Percentiles rank a stretch among this genome's conserved stretches.
phyloP scores from a whole-genome alignment of 73 alveolate genomes.

The Effrenium voratum region DNA sequence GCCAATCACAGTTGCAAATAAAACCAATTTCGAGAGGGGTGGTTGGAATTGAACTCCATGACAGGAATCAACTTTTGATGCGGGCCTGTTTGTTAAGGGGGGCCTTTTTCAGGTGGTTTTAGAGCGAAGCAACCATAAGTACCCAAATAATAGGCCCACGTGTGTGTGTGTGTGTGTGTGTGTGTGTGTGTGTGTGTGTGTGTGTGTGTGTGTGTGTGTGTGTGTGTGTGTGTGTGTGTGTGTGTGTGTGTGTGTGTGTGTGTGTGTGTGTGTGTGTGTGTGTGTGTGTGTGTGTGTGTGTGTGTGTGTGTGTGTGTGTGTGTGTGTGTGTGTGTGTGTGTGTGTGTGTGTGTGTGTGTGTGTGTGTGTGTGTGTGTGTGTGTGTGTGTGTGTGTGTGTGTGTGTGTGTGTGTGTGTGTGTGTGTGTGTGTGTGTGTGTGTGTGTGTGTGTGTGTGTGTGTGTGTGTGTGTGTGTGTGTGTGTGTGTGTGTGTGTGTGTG shows the following conservation, averaged over 20 bases:
- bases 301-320: slow-evolving; percentile 25
- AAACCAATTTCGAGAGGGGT: no score
- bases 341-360: slow-evolving; percentile 8
- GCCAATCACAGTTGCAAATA: no score
- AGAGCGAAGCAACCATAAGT: no score
- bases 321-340: slow-evolving; percentile 20
- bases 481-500: slow-evolving; percentile 25
- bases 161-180: slow-evolving; percentile 8
- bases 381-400: slow-evolving; percentile 7
- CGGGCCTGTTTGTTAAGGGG: no score
- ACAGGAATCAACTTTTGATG: no score
- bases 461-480: slow-evolving; percentile 20
- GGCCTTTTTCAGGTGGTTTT: no score
- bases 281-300: slow-evolving; percentile 20
- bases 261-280: slow-evolving; percentile 25
- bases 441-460: slow-evolving; percentile 20
- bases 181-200: slow-evolving; percentile 25
- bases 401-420: slow-evolving; percentile 26
- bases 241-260: slow-evolving; percentile 20
- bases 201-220: slow-evolving; percentile 20
- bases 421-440: neutral
- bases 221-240: slow-evolving; percentile 25
- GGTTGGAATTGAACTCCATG: no score
- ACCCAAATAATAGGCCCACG: neutral
- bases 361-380: slow-evolving; percentile 14